Evolutionary conservation across 2,329 filamentous ascomycete species (phyloP), one percentile per base, ranked within the genome.

Genomic region (Alternaria novae-zelandiae): DNA sequence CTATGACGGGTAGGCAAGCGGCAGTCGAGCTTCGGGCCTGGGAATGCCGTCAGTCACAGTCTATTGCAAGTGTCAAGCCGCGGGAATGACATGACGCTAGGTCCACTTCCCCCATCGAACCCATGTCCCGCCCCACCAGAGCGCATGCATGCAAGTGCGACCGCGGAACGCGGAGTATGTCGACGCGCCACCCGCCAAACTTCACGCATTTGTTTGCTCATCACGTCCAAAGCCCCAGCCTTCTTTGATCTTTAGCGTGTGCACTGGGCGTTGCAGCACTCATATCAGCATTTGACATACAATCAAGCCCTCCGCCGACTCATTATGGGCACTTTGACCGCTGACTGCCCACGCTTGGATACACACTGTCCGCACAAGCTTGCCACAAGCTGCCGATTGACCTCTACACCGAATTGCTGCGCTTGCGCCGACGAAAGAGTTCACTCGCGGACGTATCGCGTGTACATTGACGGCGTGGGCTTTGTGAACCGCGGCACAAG

Each of bases 391-490:
- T 82, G 80, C 59, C 74, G 79, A 15, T 66, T 82, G n/a, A 82
- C 80, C 2, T 77, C 80, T 12, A 81, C 77, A 15, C 71, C 67
- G 9, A 74, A 74, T 25, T 82, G 80, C 70, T 82, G 80, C 68
- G 80, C 80, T 10, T 82, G 80, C 62, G 76, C 76, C 10, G 80
- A 82, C 62, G 74, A 77, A 56, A 73, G 80, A 41, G 65, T 76
- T 2, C 83, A 86, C 59, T 76, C 81, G 4, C 70, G 77, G 2
- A 78, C 80, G 1, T 86, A 85, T 63, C 72, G 75, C 12, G 81
- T 82, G 0, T 85, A 85, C 67, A 80, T 85, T 43, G 84, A 85
- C 58, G 84, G 84, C 20, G 76, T 85, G n/a, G 84, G 84, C 10
- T 83, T 83, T 46, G 83, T 85, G 6, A 78, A 81, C 36, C 75